Conservation (phyloP, 1,284 basidiomycete species). For the Caloboletus inedulis region DNA sequence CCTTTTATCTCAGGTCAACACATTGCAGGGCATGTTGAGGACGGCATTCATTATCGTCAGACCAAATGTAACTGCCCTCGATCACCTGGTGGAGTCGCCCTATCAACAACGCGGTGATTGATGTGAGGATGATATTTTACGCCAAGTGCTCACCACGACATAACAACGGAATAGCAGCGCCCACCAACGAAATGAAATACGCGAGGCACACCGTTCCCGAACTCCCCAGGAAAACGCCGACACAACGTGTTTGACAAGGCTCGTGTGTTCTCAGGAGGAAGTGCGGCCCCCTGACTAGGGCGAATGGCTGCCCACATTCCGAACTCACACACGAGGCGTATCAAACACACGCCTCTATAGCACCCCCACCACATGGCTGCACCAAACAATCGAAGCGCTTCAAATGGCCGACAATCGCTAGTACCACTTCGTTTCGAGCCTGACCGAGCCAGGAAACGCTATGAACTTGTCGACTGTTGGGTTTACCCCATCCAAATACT, state of each 20-base stretch:
- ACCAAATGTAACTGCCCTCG: background rate
- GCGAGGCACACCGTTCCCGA: slow-evolving; percentile 12
- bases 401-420: slow-evolving; percentile 26
- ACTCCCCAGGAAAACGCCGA: slow-evolving; percentile 10
- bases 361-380: slow-evolving; percentile 27
- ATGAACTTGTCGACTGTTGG: slow-evolving; percentile 32
- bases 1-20: slow-evolving; percentile 23
- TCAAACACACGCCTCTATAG: slow-evolving; percentile 21
- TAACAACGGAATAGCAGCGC: background rate
- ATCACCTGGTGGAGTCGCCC: background rate
- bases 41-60: slow-evolving; percentile 13
- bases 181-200: slow-evolving; percentile 21
- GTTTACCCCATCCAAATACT: slow-evolving; percentile 30
- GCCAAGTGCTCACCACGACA: slow-evolving; percentile 6
- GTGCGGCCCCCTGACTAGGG: slow-evolving; percentile 7
- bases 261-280: slow-evolving; percentile 13
- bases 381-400: slow-evolving; percentile 26
- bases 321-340: slow-evolving; percentile 23
- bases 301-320: background rate
- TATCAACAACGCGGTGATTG: slow-evolving; percentile 16
- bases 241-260: slow-evolving; percentile 19
- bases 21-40: background rate
- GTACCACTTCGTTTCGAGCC: slow-evolving; percentile 17
- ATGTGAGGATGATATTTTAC: background rate
- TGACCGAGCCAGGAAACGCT: slow-evolving; percentile 15